A percentile compares a stretch with the other conserved stretches of the same genome.
phyloP scores from a whole-genome alignment of 768 basidiomycete genomes.

The Dentipellis sp. region DNA sequence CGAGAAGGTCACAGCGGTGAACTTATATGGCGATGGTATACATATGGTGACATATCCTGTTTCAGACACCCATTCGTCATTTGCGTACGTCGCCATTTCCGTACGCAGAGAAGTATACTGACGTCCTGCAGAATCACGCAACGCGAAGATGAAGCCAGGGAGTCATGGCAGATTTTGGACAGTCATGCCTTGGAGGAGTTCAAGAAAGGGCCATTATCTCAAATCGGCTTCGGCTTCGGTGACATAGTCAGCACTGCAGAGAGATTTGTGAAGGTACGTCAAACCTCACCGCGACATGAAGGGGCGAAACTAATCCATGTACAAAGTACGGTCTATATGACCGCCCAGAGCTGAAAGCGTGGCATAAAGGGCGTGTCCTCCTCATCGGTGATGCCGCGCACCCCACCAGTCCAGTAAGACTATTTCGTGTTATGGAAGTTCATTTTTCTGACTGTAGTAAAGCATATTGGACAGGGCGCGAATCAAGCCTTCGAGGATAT shows the following conservation, averaged over 20 bases:
- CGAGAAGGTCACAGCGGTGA: conserved; percentile 18
- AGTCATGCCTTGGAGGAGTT: conserved; percentile 17
- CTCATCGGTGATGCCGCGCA: conserved; percentile 38
- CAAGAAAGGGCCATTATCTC: conserved; percentile 13
- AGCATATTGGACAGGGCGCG: conserved; percentile 39
- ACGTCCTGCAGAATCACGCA: conserved; percentile 20
- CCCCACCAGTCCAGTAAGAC: conserved; percentile 34
- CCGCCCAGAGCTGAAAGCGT: conserved; percentile 29
- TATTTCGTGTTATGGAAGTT: background rate
- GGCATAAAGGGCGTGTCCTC: conserved; percentile 32
- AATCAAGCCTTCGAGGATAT: conserved; percentile 37
- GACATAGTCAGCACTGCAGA: conserved; percentile 18
- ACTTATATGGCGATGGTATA: conserved; percentile 27
- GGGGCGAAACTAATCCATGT: no score
- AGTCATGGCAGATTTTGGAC: conserved; percentile 32
- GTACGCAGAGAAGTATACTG: background rate
- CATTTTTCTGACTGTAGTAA: background rate
- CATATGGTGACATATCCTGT: conserved; percentile 30
- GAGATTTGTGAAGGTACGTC: conserved; percentile 21
- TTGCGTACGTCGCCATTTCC: conserved; percentile 25
- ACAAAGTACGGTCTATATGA: conserved; percentile 34
- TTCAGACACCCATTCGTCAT: conserved; percentile 22
- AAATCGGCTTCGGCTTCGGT: conserved; percentile 19
- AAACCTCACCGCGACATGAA: background rate
- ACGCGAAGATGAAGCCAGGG: conserved; percentile 28